These are phyloP conservation scores for Nemania sp. DNA, from an alignment of 2,329 filamentous ascomycete genomes.

Conservation along the genomic window DNA sequence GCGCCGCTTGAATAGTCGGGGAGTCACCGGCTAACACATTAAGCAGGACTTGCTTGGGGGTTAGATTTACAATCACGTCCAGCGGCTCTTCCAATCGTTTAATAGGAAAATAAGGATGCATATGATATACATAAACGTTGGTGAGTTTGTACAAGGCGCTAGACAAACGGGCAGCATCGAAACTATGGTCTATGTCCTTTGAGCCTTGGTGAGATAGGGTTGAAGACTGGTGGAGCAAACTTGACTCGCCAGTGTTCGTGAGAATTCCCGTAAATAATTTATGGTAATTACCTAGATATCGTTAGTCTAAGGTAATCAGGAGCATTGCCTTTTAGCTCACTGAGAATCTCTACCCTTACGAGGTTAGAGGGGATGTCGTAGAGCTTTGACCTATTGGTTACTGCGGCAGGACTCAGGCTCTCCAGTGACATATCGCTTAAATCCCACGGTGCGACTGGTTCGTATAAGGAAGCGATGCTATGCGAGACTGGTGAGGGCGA, in stretches of 20 bases:
- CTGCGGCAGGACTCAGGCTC: neutral
- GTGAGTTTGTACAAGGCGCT: conserved; percentile 10
- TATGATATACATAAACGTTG: neutral
- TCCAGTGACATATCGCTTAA: conserved; percentile 8
- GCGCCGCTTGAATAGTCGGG: neutral
- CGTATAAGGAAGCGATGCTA: neutral
- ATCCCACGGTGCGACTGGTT: neutral
- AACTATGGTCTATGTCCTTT: neutral
- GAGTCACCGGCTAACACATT: conserved; percentile 13
- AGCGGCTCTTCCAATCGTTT: neutral
- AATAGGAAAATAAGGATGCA: too few relatives aligned
- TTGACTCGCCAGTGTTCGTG: too few relatives aligned
- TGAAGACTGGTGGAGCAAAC: too few relatives aligned
- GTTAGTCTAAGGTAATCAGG: too few relatives aligned
- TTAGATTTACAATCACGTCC: conserved; percentile 1
- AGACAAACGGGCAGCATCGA: neutral
- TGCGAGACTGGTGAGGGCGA: conserved; percentile 9
- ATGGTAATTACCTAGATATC: too few relatives aligned
- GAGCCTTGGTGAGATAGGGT: neutral
- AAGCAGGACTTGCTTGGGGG: conserved; percentile 6
- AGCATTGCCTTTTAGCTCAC: too few relatives aligned
- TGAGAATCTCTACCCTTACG: conserved; percentile 1
- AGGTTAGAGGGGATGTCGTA: conserved; percentile 22
- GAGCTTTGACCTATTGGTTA: conserved; percentile 5
- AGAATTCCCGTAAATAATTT: too few relatives aligned